Evolutionary conservation across 805 yeast species (phyloP).

Genomic region (Wickerhamomyces chaumierensis): DNA sequence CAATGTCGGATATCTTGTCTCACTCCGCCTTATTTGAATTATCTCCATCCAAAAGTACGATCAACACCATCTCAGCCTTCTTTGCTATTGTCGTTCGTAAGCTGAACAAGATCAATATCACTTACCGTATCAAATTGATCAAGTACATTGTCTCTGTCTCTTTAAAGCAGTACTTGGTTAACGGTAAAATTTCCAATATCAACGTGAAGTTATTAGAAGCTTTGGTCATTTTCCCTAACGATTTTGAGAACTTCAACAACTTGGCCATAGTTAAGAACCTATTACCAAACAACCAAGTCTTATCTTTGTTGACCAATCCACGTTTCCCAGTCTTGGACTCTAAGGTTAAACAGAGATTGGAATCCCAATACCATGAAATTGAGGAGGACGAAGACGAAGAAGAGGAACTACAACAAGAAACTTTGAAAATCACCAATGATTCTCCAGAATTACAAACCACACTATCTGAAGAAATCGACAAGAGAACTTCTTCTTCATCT

Average conservation of each 20-base stretch:
- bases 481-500: neutral
- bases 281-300: slow-evolving; percentile 34
- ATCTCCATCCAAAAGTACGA: slow-evolving; percentile 28
- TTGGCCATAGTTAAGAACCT: slow-evolving; percentile 58
- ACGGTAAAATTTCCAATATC: slow-evolving; percentile 18
- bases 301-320: slow-evolving; percentile 61
- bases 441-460: slow-evolving; percentile 1
- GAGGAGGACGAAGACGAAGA: slow-evolving; percentile 12
- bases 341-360: slow-evolving; percentile 14
- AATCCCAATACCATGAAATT: slow-evolving; percentile 21
- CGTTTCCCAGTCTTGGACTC: slow-evolving; percentile 44
- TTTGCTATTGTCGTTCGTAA: slow-evolving; percentile 36
- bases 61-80: slow-evolving; percentile 25
- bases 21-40: slow-evolving; percentile 46
- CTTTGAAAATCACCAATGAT: neutral
- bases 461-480: slow-evolving; percentile 10
- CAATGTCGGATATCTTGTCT: slow-evolving; percentile 58
- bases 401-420: slow-evolving; percentile 4
- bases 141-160: slow-evolving; percentile 30
- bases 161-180: slow-evolving; percentile 19
- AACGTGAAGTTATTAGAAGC: slow-evolving; percentile 33
- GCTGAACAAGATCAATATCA: slow-evolving; percentile 41
- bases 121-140: slow-evolving; percentile 50
- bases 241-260: slow-evolving; percentile 44
- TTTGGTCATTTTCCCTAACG: slow-evolving; percentile 60